phyloP scores from a whole-genome alignment of 139 green algal genomes.

The Trebouxia sp. region DNA sequence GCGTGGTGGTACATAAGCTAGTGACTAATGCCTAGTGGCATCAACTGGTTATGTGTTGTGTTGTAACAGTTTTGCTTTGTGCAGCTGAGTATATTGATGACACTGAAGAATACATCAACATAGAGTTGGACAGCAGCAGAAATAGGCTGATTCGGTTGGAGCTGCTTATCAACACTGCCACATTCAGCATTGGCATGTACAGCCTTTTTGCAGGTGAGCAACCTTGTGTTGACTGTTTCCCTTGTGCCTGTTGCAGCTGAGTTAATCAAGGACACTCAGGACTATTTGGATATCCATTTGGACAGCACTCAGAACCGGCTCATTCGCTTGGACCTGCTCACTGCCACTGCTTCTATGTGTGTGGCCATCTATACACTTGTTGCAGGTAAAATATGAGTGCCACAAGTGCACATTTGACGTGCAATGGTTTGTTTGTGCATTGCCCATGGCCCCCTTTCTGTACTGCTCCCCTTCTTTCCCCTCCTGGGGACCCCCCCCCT shows the following conservation, averaged over 20 bases:
- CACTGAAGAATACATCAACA: slow-evolving; percentile 74
- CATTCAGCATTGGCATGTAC: slow-evolving; percentile 69
- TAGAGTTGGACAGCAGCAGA: slow-evolving; percentile 57
- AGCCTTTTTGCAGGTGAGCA: slow-evolving; percentile 61
- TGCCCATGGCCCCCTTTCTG: too few relatives aligned
- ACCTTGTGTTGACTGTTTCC: background rate
- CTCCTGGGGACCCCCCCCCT: too few relatives aligned
- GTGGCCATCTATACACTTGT: slow-evolving; percentile 24
- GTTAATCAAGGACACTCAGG: slow-evolving; percentile 6
- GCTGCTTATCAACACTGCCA: slow-evolving; percentile 69
- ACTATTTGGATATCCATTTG: slow-evolving; percentile 4
- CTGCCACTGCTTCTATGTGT: slow-evolving; percentile 7
- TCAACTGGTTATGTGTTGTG: background rate
- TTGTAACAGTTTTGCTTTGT: background rate
- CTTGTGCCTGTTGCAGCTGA: slow-evolving; percentile 6
- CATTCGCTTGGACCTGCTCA: background rate
- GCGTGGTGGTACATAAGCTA: too few relatives aligned
- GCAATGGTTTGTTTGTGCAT: background rate
- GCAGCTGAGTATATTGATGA: slow-evolving; percentile 48
- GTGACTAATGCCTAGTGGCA: too few relatives aligned
- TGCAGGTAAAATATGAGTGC: background rate
- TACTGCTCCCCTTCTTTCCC: too few relatives aligned
- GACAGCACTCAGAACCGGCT: background rate
- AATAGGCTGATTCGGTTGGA: slow-evolving; percentile 71
- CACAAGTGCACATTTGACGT: background rate